Percentiles rank a stretch among this genome's conserved stretches.
These are phyloP conservation scores for Wakefieldia striispora DNA, from an alignment of 768 basidiomycete genomes.

Conservation along the genomic window DNA sequence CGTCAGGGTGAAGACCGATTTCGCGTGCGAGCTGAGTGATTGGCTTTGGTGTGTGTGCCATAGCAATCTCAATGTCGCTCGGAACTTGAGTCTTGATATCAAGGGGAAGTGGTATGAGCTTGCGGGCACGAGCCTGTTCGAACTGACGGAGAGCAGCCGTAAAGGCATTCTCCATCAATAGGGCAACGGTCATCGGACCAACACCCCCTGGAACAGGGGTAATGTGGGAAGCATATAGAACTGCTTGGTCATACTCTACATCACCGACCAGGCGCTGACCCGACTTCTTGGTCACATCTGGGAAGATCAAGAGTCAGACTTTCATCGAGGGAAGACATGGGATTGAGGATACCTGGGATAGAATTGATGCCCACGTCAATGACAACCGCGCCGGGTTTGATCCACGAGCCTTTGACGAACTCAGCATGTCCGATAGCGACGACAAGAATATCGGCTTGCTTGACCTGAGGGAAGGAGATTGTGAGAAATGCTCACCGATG, in stretches of 20 bases:
- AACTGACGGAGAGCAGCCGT: slow-evolving; percentile 80
- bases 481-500: slow-evolving; percentile 8
- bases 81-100: slow-evolving; percentile 85
- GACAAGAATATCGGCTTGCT: slow-evolving; percentile 88
- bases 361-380: slow-evolving; percentile 99
- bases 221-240: slow-evolving; percentile 78
- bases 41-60: slow-evolving; percentile 91
- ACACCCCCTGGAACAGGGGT: slow-evolving; percentile 99
- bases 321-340: background rate
- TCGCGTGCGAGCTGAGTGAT: slow-evolving; percentile 81
- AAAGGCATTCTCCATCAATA: slow-evolving; percentile 95
- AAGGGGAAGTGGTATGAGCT: slow-evolving; percentile 76
- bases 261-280: slow-evolving; percentile 96
- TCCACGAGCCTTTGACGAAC: slow-evolving; percentile 89
- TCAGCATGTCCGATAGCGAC: slow-evolving; percentile 94
- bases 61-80: slow-evolving; percentile 94
- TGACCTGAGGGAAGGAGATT: slow-evolving; percentile 50
- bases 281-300: slow-evolving; percentile 88
- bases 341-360: slow-evolving; percentile 62
- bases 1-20: slow-evolving; percentile 81
- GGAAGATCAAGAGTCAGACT: background rate
- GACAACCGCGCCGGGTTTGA: slow-evolving; percentile 92
- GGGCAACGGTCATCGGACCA: slow-evolving; percentile 99
- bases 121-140: slow-evolving; percentile 61
- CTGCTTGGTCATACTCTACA: slow-evolving; percentile 82